phyloP scores from a whole-genome alignment of 179 eudicot genomes.

The Silene coronaria region DNA sequence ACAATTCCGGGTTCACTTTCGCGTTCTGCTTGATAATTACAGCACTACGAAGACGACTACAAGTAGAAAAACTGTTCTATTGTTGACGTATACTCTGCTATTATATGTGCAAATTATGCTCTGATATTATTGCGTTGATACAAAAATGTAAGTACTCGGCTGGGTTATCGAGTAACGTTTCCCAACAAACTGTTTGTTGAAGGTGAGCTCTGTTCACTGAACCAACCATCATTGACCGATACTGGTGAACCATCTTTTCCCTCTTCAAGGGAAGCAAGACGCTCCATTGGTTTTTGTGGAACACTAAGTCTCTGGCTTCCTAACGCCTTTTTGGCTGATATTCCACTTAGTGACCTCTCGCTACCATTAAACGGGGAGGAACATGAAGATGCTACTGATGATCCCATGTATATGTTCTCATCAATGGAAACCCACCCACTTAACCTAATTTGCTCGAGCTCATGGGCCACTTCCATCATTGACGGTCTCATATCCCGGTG shows the following conservation, averaged over 20 bases:
- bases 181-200: conserved; percentile 41
- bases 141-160: background rate
- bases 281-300: conserved; percentile 20
- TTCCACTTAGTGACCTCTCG: conserved; percentile 29
- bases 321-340: conserved; percentile 23
- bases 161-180: conserved; percentile 26
- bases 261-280: conserved; percentile 29
- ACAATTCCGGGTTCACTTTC: too few relatives aligned
- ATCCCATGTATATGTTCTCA: conserved; percentile 43
- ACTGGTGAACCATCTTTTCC: conserved; percentile 41
- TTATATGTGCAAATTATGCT: conserved; percentile 20
- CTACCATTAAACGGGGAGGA: conserved; percentile 36
- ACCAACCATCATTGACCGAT: conserved; percentile 41
- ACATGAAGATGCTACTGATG: conserved; percentile 36
- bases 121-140: background rate
- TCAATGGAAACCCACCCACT: conserved; percentile 58
- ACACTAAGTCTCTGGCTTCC: conserved; percentile 31
- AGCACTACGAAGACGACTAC: too few relatives aligned
- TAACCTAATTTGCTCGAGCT: conserved; percentile 61
- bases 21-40: too few relatives aligned
- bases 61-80: too few relatives aligned
- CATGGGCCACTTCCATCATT: conserved; percentile 86
- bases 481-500: conserved; percentile 91
- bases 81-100: background rate
- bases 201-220: conserved; percentile 49